Evolutionary conservation across 2,329 filamentous ascomycete species (phyloP), one percentile per base, ranked within the genome.

Genomic region (Fusarium verrucosum): DNA sequence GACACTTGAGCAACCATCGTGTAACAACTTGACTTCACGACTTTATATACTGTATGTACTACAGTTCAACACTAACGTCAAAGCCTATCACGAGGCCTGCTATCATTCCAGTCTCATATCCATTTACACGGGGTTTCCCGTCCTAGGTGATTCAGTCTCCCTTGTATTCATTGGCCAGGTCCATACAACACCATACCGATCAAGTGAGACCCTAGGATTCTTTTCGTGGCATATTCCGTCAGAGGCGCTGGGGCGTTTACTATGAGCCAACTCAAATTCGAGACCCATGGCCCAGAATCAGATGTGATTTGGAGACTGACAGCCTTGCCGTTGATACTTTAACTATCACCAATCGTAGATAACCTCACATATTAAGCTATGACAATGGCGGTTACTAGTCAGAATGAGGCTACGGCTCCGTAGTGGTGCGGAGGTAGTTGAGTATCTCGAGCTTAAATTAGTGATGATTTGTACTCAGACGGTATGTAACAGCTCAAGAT

Each of bases 201-300:
- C 4, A 10, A 17, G 20, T 17, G 14, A 32, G 41, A 25, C 17
- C 10, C 25, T 9, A 17, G 36, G 40, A 7, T 46, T 9, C 19
- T 5, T 32, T 32, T 25, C 22, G 40, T 35, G 14, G 20, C 13
- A 8, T 13, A 45, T 51, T n/a, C 16, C 40, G 32, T 16, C 8
- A 22, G 23, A 10, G 23, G 33, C 13, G 32, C 14, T 28, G 40
- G 40, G 28, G 41, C 26, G 17, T 30, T 28, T 28, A 28, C 26
- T 11, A 28, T 11, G 13, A 28, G 10, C 26, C 26, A 28, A 28
- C 10, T 43, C 36, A 20, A 49, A 10, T 25, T 32, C 23, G 20
- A 58, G 43, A 35, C 56, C n/a, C 44, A 20, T 23, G 32, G 45
- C 32, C 54, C 44, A 59, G 56, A 59, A 59, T 20, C 38, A 52